phyloP scores from a whole-genome alignment of 306 rosid species.

The Prunus padus region DNA sequence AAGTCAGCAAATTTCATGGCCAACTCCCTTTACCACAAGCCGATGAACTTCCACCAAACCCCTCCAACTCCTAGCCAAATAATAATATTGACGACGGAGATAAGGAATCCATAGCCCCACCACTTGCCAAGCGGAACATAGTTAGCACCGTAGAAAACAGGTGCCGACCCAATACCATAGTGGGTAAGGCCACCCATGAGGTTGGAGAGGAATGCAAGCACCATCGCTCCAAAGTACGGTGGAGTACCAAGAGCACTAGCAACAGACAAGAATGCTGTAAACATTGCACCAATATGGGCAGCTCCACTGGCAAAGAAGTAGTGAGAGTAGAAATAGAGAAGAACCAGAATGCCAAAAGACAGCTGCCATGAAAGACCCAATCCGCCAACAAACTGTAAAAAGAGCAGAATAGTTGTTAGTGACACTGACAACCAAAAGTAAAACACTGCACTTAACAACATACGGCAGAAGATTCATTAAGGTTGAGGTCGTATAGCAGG shows the following conservation, averaged over 20 bases:
- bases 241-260: constrained; percentile 98
- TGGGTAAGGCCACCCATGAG: constrained; percentile 99
- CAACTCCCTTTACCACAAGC: constrained; percentile 66
- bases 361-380: constrained; percentile 94
- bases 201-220: constrained; percentile 88
- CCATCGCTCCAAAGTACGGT: constrained; percentile 84
- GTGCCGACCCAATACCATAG: constrained; percentile 98
- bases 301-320: constrained; percentile 99
- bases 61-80: constrained; percentile 97
- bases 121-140: constrained; percentile 91
- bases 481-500: background rate
- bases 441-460: background rate
- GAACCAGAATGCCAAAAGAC: constrained; percentile 92
- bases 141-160: constrained; percentile 92
- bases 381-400: constrained; percentile 87
- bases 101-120: constrained; percentile 97
- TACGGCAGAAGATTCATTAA: background rate
- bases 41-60: constrained; percentile 89
- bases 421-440: background rate
- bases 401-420: constrained; percentile 16
- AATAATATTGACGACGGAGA: constrained; percentile 72
- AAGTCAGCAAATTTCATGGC: constrained; percentile 30
- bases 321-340: constrained; percentile 94
- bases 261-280: constrained; percentile 96
- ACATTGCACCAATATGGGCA: constrained; percentile 99